phyloP scores from a whole-genome alignment of 2,329 filamentous ascomycete species.

The Aspergillus bombycis region DNA sequence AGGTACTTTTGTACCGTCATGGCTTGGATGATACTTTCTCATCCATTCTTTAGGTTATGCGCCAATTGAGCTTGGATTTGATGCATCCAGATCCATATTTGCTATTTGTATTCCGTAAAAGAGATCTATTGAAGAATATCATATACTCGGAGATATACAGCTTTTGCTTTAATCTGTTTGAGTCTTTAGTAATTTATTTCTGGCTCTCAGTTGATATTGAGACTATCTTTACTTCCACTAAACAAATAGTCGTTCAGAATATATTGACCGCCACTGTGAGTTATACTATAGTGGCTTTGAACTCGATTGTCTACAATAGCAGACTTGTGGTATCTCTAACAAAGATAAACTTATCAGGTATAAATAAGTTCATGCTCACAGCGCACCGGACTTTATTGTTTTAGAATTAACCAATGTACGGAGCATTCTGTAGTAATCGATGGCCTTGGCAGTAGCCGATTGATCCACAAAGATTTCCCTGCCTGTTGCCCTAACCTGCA shows the following conservation, averaged over 20 bases:
- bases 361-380: not conserved
- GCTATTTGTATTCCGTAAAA: not conserved
- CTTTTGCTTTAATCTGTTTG: not conserved
- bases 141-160: not conserved
- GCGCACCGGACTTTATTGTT: not conserved
- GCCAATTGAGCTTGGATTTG: not conserved
- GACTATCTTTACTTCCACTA: not conserved
- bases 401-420: not conserved
- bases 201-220: not conserved
- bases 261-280: not conserved
- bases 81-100: not conserved
- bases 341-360: not conserved
- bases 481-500: not conserved
- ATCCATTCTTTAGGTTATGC: not conserved
- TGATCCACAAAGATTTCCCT: not conserved
- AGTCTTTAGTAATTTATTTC: not conserved
- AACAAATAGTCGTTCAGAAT: not conserved
- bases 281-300: not conserved
- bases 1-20: slow-evolving; percentile 1
- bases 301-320: not conserved
- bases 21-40: not conserved
- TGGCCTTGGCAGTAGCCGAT: not conserved
- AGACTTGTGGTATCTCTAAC: not conserved
- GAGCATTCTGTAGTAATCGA: not conserved
- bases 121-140: not conserved